phyloP scores from a whole-genome alignment of 2,329 filamentous ascomycete genomes.

The Sporothrix humicola region DNA sequence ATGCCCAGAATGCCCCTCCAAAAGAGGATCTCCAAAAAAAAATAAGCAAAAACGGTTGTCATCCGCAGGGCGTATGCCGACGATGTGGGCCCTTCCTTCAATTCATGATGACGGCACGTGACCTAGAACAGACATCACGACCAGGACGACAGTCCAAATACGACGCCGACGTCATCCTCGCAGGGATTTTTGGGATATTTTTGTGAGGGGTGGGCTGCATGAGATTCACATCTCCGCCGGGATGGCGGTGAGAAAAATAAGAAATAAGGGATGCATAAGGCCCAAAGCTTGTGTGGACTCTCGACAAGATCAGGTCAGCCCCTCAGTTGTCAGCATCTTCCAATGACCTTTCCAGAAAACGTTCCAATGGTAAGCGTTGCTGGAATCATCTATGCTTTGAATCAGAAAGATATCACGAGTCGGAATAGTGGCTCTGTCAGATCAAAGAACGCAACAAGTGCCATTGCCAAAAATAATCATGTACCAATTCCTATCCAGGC shows the following conservation, averaged over 20 bases:
- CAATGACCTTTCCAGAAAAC: too few species aligned
- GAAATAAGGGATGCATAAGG: neutral
- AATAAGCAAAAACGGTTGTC: neutral
- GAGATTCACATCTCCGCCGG: neutral
- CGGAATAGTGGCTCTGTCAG: too few species aligned
- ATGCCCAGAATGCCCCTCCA: neutral
- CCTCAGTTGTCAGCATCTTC: too few species aligned
- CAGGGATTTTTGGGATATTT: neutral
- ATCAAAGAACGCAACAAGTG: too few species aligned
- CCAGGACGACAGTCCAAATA: neutral
- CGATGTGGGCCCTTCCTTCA: conserved; percentile 15
- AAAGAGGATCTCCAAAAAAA: neutral
- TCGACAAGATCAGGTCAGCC: too few species aligned
- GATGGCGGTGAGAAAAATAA: neutral
- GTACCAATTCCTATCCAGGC: too few species aligned
- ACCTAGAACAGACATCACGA: neutral
- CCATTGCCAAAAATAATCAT: too few species aligned
- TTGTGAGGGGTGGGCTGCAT: neutral
- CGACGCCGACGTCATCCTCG: neutral
- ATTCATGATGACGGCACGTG: neutral
- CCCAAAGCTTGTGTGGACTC: too few species aligned
- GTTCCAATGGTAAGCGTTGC: too few species aligned
- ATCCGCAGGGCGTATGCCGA: conserved; percentile 11
- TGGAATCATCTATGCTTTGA: too few species aligned
- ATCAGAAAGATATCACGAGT: too few species aligned